These are phyloP conservation scores for Malus hybrid DNA, from an alignment of 331 rosid genomes.

Conservation along the genomic window DNA sequence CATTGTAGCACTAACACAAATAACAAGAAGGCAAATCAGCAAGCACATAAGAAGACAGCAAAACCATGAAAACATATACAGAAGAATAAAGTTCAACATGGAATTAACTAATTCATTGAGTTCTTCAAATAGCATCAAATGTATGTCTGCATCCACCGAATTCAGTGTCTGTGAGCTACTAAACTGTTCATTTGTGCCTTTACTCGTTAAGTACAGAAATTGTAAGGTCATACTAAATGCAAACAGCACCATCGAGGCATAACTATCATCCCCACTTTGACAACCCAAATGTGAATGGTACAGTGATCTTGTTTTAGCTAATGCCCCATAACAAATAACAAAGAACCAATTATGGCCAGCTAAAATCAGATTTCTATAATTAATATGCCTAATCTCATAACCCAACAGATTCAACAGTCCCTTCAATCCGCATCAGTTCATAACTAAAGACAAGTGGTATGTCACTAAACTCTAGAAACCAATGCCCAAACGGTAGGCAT, in stretches of 20 bases:
- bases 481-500: background rate
- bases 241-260: background rate
- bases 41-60: background rate
- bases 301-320: background rate
- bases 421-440: no score
- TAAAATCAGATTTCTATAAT: background rate
- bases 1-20: slow-evolving; percentile 67
- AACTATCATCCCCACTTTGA: background rate
- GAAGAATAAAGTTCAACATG: background rate
- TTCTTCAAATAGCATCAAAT: background rate
- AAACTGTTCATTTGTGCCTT: background rate
- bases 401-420: background rate
- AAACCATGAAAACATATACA: background rate
- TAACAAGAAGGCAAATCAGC: slow-evolving; percentile 30
- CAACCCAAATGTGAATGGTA: background rate
- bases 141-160: background rate
- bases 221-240: background rate
- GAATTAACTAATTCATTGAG: background rate
- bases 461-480: background rate
- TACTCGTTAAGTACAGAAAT: background rate
- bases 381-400: background rate
- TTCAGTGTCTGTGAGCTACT: background rate
- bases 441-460: background rate
- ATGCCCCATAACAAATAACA: background rate
- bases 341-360: background rate